phyloP scores from a whole-genome alignment of 805 yeast species.

The Barnettozyma salicaria region DNA sequence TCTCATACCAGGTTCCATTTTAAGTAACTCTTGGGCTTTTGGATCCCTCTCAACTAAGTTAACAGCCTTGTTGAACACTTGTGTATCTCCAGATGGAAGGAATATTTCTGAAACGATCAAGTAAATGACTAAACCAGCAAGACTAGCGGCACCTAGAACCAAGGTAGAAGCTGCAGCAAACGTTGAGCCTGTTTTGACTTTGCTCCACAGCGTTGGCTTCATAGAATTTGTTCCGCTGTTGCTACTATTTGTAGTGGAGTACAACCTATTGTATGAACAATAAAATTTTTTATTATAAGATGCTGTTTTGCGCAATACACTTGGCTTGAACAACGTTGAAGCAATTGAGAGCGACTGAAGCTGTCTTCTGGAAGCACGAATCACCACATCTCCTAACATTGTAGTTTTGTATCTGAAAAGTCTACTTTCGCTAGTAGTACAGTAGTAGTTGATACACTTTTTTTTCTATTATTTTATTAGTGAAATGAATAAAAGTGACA shows the following conservation, averaged over 20 bases:
- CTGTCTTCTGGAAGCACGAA: no score
- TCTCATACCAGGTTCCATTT: constrained; percentile 42
- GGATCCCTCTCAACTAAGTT: constrained; percentile 65
- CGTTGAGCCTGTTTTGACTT: constrained; percentile 50
- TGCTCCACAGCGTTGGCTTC: constrained; percentile 34
- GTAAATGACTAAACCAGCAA: constrained; percentile 64
- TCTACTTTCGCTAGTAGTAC: no score
- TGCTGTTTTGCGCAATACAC: no score
- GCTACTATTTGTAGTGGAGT: constrained; percentile 8
- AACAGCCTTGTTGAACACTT: constrained; percentile 83
- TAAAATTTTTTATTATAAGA: no score
- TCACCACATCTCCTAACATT: no score
- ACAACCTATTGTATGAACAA: no score
- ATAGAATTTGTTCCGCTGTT: constrained; percentile 2
- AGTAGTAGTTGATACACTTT: no score
- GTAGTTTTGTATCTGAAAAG: no score
- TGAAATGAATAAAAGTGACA: no score
- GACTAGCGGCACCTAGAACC: constrained; percentile 63
- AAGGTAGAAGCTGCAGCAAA: constrained; percentile 55
- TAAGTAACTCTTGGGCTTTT: constrained; percentile 50
- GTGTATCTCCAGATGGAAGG: constrained; percentile 88
- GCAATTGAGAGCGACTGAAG: no score
- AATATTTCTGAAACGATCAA: constrained; percentile 73
- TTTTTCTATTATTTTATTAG: no score
- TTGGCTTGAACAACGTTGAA: no score